Percentiles rank a stretch among this genome's conserved stretches.
phyloP scores from a whole-genome alignment of 2,329 filamentous ascomycete species.

The Cladosporium sp. region DNA sequence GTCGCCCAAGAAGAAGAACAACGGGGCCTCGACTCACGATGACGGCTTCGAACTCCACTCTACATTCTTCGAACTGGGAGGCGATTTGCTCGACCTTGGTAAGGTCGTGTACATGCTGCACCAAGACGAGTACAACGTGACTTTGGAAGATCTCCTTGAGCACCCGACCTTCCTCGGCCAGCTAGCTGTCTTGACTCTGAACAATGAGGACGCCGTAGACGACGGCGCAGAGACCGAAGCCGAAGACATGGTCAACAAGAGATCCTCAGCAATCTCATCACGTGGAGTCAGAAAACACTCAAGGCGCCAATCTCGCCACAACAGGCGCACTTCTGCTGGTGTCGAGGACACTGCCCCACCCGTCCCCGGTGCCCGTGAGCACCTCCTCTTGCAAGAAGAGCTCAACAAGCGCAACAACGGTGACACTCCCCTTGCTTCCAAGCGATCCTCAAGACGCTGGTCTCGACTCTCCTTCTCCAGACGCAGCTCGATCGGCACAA shows the following conservation, averaged over 20 bases:
- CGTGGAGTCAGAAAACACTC: conserved; percentile 6
- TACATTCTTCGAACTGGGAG: conserved; percentile 10
- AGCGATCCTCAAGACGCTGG: conserved; percentile 7
- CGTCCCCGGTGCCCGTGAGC: not conserved
- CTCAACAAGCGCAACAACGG: not conserved
- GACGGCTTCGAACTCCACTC: conserved; percentile 8
- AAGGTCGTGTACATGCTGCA: conserved; percentile 11
- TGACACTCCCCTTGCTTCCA: conserved; percentile 1
- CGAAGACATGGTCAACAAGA: not conserved
- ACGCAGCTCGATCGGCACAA: conserved; percentile 6
- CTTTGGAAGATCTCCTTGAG: conserved; percentile 7
- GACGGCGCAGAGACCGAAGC: conserved; percentile 1
- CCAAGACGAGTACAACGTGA: conserved; percentile 10
- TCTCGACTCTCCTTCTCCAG: conserved; percentile 7
- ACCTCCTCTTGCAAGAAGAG: not conserved
- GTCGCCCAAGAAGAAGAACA: not conserved
- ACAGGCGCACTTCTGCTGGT: conserved; percentile 1
- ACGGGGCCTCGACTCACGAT: not conserved
- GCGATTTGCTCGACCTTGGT: conserved; percentile 1
- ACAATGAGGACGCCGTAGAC: conserved; percentile 2
- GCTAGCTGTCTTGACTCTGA: not conserved
- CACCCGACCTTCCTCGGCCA: conserved; percentile 10
- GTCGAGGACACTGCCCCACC: conserved; percentile 2
- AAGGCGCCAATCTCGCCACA: conserved; percentile 9
- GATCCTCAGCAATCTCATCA: conserved; percentile 1